A percentile compares a stretch with the other conserved stretches of the same genome.
These are phyloP conservation scores for Orbilia javanica DNA, from an alignment of 2,329 filamentous ascomycete species.

Conservation along the genomic window DNA sequence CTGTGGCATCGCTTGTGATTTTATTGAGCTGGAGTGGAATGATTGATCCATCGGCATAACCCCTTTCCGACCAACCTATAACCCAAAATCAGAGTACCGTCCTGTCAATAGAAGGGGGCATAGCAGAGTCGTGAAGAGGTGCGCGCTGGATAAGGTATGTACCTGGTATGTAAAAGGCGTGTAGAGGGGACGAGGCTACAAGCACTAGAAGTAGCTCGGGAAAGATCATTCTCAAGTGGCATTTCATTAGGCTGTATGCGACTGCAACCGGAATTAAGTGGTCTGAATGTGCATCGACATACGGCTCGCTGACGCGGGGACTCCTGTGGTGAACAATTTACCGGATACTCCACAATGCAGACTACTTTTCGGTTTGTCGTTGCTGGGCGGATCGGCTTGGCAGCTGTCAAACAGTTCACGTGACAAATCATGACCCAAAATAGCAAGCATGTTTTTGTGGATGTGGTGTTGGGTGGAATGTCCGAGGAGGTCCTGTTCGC, in stretches of 20 bases:
- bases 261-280: conserved; percentile 7
- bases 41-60: conserved; percentile 79
- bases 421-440: neutral
- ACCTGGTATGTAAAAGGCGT: conserved; percentile 89
- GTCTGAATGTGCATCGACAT: conserved; percentile 14
- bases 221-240: conserved; percentile 26
- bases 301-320: conserved; percentile 27
- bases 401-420: neutral
- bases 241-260: conserved; percentile 49
- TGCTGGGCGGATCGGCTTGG: too few species aligned
- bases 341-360: too few species aligned
- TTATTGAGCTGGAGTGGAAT: conserved; percentile 93
- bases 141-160: conserved; percentile 62
- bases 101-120: neutral
- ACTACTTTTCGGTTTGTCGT: too few species aligned
- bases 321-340: neutral
- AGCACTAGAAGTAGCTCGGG: conserved; percentile 47
- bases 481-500: neutral
- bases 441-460: neutral
- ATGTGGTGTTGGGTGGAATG: neutral
- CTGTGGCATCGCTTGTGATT: conserved; percentile 87
- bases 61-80: conserved; percentile 83
- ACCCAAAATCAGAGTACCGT: conserved; percentile 43
- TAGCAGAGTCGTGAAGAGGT: neutral
- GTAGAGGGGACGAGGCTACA: conserved; percentile 51